Evolutionary conservation across 805 yeast genomes (phyloP).

Genomic region (Scheffersomyces amazonensis): DNA sequence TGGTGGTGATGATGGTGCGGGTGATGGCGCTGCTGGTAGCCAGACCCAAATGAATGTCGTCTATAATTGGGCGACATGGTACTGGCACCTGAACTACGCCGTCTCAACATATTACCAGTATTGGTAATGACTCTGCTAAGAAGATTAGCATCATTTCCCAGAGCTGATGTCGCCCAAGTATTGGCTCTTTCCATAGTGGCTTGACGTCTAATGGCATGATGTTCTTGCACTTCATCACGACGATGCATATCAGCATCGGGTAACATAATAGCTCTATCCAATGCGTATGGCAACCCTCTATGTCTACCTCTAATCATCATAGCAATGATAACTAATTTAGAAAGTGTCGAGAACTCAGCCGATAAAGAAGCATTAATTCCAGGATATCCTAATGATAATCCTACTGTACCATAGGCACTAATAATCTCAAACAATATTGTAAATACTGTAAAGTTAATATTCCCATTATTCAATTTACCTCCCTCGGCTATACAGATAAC

Average conservation of each 20-base stretch:
- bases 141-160: slow-evolving; percentile 8
- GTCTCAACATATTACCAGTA: slow-evolving; percentile 1
- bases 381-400: slow-evolving; percentile 84
- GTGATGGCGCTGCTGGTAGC: neutral
- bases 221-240: slow-evolving; percentile 60
- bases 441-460: slow-evolving; percentile 61
- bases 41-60: neutral
- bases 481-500: slow-evolving; percentile 87
- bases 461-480: slow-evolving; percentile 44
- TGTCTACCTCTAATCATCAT: slow-evolving; percentile 95
- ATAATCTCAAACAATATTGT: slow-evolving; percentile 80
- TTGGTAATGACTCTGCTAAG: slow-evolving; percentile 9
- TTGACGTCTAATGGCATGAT: slow-evolving; percentile 39
- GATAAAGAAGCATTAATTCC: slow-evolving; percentile 64
- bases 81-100: neutral
- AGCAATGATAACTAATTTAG: slow-evolving; percentile 82
- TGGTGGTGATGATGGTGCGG: neutral
- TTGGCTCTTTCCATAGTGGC: slow-evolving; percentile 22
- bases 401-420: slow-evolving; percentile 96
- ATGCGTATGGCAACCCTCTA: slow-evolving; percentile 90
- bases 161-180: slow-evolving; percentile 8
- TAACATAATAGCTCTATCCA: slow-evolving; percentile 90
- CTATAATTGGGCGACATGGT: neutral
- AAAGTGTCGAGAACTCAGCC: slow-evolving; percentile 65
- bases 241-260: slow-evolving; percentile 65